Evolutionary conservation across 805 yeast species (phyloP).

Genomic region (Candida arabinofermentans): DNA sequence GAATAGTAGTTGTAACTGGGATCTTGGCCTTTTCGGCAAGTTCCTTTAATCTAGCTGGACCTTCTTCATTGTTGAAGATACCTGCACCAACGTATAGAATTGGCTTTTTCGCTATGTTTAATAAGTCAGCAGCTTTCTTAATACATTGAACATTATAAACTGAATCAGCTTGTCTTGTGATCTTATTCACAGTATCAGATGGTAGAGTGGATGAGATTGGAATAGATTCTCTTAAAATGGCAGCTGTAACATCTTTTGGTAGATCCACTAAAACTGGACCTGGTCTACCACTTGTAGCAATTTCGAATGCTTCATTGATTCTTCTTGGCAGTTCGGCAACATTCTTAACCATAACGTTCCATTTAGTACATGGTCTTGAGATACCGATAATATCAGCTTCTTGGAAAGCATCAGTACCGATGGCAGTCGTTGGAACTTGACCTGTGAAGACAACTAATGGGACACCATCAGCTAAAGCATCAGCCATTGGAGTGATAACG

Average conservation of each 20-base stretch:
- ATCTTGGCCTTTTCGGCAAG: conserved; percentile 86
- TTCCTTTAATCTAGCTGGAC: conserved; percentile 75
- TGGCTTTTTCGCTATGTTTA: conserved; percentile 84
- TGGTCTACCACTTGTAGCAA: conserved; percentile 93
- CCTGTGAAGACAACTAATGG: conserved; percentile 97
- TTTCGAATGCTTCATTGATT: conserved; percentile 97
- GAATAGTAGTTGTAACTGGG: conserved; percentile 95
- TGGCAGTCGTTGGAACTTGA: conserved; percentile 92
- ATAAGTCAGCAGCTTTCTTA: conserved; percentile 68
- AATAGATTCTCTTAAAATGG: conserved; percentile 79
- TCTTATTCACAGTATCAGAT: conserved; percentile 60
- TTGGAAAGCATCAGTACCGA: conserved; percentile 98
- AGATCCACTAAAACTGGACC: conserved; percentile 97
- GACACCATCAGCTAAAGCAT: conserved; percentile 95
- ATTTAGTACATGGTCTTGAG: conserved; percentile 94
- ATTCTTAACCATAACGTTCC: conserved; percentile 98
- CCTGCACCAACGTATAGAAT: conserved; percentile 92
- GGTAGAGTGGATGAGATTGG: conserved; percentile 80
- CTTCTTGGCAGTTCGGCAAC: conserved; percentile 93
- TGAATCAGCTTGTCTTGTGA: conserved; percentile 66
- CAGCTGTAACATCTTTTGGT: conserved; percentile 97
- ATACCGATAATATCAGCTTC: conserved; percentile 98
- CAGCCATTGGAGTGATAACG: conserved; percentile 97
- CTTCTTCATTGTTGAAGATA: conserved; percentile 71
- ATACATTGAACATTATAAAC: conserved; percentile 75